These are phyloP conservation scores for Pilaira anomala DNA, from an alignment of 192 early-diverging fungal species.

Conservation along the genomic window DNA sequence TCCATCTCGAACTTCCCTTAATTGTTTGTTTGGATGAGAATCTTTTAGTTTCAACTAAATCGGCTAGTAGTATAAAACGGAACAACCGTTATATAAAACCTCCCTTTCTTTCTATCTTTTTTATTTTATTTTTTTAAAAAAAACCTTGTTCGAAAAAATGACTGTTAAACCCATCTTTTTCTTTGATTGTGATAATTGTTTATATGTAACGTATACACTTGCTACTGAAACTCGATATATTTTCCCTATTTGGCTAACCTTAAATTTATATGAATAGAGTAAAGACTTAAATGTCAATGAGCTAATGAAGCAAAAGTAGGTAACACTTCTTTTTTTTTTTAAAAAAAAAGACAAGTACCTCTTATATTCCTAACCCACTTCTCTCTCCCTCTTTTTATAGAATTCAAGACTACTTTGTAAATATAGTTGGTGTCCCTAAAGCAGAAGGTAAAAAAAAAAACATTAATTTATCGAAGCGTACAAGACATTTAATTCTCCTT, in stretches of 20 bases:
- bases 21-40: no score
- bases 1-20: no score
- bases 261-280: constrained; percentile 17
- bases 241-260: neutral
- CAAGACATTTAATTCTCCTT: constrained; percentile 5
- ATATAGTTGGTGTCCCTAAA: constrained; percentile 52
- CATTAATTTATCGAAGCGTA: no score
- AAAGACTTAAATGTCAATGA: constrained; percentile 46
- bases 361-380: neutral
- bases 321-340: no score
- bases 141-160: no score
- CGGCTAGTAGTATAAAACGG: no score
- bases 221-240: neutral
- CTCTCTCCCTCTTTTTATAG: constrained; percentile 20
- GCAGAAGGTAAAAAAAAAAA: constrained; percentile 36
- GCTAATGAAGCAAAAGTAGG: constrained; percentile 54
- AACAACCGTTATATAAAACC: no score
- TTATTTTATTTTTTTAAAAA: no score
- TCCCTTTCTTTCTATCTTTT: no score
- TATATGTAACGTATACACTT: constrained; percentile 43
- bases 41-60: no score
- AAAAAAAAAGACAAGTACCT: neutral
- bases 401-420: constrained; percentile 58
- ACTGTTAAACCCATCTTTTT: constrained; percentile 58
- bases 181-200: constrained; percentile 82